Conservation (phyloP, 2,329 filamentous ascomycete genomes). For the Aspergillus tamarii region DNA sequence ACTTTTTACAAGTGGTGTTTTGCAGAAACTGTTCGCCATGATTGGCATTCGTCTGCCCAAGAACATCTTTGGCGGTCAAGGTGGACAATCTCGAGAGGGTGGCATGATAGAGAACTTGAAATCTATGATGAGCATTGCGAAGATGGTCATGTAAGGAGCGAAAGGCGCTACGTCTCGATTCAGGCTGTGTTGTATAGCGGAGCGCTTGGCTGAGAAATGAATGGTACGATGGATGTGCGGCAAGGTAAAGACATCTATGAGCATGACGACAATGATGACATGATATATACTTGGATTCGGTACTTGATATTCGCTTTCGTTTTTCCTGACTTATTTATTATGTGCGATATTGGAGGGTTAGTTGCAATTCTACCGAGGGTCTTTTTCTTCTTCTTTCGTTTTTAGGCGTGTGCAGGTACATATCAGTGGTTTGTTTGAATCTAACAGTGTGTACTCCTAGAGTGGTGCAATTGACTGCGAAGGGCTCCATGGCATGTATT, state of each 20-base stretch:
- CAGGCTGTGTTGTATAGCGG: not conserved
- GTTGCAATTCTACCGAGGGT: constrained; percentile 12
- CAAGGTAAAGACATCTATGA: constrained; percentile 19
- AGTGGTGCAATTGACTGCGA: not conserved
- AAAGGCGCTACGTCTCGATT: not conserved
- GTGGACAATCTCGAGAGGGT: constrained; percentile 32
- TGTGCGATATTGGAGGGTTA: constrained; percentile 21
- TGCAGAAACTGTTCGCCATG: constrained; percentile 74
- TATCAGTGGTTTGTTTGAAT: not conserved
- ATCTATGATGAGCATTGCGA: constrained; percentile 39
- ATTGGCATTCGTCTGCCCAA: constrained; percentile 79
- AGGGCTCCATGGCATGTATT: not conserved
- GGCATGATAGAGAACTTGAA: constrained; percentile 34
- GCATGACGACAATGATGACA: constrained; percentile 27
- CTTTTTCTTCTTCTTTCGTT: not conserved
- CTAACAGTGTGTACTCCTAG: not conserved
- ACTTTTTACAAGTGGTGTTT: constrained; percentile 78
- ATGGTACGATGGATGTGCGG: not conserved
- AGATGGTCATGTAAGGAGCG: constrained; percentile 38
- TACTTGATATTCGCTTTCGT: constrained; percentile 10
- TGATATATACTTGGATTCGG: constrained; percentile 12
- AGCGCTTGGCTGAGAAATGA: not conserved
- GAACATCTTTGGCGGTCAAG: constrained; percentile 51
- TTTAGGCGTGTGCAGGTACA: not conserved
- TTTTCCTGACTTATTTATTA: constrained; percentile 6